Evolutionary conservation across 2,329 filamentous ascomycete species (phyloP).

Genomic region (Colletotrichum siamense): DNA sequence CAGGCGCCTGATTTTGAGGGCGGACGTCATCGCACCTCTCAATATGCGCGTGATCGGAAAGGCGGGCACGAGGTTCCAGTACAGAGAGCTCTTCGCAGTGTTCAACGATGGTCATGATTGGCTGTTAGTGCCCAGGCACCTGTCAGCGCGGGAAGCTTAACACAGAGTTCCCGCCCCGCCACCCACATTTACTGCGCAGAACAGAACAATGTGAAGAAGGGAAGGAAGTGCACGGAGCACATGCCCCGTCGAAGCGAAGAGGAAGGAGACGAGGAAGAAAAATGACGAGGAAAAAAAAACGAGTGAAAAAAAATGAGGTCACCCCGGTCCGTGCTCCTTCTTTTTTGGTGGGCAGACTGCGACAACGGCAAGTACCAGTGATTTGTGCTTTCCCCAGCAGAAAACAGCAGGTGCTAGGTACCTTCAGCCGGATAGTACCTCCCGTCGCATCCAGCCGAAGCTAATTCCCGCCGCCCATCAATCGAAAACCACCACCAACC

Average conservation of each 20-base stretch:
- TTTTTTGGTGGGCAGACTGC: background rate
- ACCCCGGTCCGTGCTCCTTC: conserved; percentile 4
- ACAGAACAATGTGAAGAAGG: background rate
- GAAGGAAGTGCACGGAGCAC: background rate
- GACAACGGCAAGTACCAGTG: background rate
- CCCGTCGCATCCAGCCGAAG: background rate
- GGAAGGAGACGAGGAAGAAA: background rate
- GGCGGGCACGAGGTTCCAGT: background rate
- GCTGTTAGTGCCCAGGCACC: conserved; percentile 1
- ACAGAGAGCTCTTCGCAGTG: background rate
- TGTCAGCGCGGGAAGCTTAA: conserved; percentile 6
- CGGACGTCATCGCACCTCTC: background rate
- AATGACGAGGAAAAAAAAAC: background rate
- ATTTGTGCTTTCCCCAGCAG: background rate
- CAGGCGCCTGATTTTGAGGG: background rate
- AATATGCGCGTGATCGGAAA: conserved; percentile 2
- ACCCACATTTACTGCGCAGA: background rate
- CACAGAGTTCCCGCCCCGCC: background rate
- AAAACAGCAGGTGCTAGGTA: background rate
- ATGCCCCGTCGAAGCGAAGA: background rate
- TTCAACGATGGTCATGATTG: background rate
- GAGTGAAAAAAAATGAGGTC: conserved; percentile 12
- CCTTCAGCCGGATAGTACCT: background rate
- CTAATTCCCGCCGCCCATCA: background rate
- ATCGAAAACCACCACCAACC: background rate